A percentile compares a stretch with the other conserved stretches of the same genome.
These are phyloP conservation scores for Rhinocladiella similis DNA, from an alignment of 2,329 filamentous ascomycete species.

Conservation along the genomic window DNA sequence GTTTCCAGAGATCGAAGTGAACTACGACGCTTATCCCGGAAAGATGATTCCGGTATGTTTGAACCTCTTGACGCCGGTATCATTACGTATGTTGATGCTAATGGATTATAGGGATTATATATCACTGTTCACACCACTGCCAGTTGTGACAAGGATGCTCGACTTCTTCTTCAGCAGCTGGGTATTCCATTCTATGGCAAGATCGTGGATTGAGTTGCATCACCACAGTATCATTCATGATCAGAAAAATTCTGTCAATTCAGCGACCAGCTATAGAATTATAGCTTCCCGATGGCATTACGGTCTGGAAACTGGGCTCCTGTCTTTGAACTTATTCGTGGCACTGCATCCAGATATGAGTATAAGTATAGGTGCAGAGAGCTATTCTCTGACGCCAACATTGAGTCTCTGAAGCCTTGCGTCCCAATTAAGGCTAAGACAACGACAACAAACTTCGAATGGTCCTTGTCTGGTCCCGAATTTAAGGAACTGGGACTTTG, in stretches of 20 bases:
- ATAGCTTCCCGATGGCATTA: too few species aligned
- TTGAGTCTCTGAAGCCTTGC: too few species aligned
- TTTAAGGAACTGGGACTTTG: too few species aligned
- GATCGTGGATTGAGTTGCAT: slow-evolving; percentile 51
- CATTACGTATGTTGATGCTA: slow-evolving; percentile 49
- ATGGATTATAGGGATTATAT: slow-evolving; percentile 67
- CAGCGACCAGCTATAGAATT: background rate
- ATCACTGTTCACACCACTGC: slow-evolving; percentile 83
- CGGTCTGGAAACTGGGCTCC: too few species aligned
- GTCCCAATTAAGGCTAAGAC: too few species aligned
- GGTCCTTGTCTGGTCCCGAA: too few species aligned
- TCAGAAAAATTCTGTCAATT: background rate
- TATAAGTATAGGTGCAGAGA: too few species aligned
- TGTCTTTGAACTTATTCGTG: too few species aligned
- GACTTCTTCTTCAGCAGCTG: slow-evolving; percentile 69
- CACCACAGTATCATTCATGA: background rate
- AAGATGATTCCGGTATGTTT: slow-evolving; percentile 48
- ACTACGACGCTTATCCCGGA: slow-evolving; percentile 66
- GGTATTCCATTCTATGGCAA: slow-evolving; percentile 84
- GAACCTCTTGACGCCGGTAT: slow-evolving; percentile 41
- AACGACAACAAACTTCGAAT: too few species aligned
- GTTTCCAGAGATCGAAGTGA: slow-evolving; percentile 93
- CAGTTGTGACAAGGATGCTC: slow-evolving; percentile 79
- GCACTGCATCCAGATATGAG: too few species aligned
- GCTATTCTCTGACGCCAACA: too few species aligned